Conservation (phyloP, 2,329 filamentous ascomycete genomes). For the Ceratocystis huliohia region DNA sequence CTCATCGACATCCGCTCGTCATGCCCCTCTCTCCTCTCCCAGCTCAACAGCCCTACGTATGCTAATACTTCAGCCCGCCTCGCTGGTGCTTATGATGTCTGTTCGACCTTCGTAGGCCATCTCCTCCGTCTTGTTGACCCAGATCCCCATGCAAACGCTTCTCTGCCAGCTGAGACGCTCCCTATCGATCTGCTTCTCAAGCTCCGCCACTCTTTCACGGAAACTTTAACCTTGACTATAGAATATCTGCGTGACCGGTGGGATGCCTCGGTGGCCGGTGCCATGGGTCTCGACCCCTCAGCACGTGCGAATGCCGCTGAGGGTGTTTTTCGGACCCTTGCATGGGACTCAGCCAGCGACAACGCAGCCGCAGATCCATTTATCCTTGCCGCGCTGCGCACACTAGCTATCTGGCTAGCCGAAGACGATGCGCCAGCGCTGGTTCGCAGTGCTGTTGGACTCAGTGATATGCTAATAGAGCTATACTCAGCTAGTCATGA, state of each 20-base stretch:
- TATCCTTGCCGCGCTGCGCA: slow-evolving; percentile 44
- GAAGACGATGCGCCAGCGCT: slow-evolving; percentile 53
- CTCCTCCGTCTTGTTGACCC: slow-evolving; percentile 43
- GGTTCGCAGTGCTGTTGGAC: slow-evolving; percentile 42
- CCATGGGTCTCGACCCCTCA: slow-evolving; percentile 47
- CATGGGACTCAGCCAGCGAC: slow-evolving; percentile 45
- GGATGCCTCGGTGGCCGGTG: slow-evolving; percentile 52
- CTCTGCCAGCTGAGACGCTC: neutral
- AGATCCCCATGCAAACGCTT: slow-evolving; percentile 21
- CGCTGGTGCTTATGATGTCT: slow-evolving; percentile 48
- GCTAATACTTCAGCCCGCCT: slow-evolving; percentile 39
- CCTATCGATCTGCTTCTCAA: slow-evolving; percentile 41
- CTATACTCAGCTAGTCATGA: slow-evolving; percentile 36
- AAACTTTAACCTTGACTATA: slow-evolving; percentile 49
- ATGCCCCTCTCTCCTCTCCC: slow-evolving; percentile 45
- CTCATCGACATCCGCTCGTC: slow-evolving; percentile 54
- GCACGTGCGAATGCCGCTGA: slow-evolving; percentile 36
- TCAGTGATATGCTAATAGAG: slow-evolving; percentile 52
- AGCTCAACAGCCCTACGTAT: slow-evolving; percentile 45
- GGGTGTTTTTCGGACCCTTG: slow-evolving; percentile 37
- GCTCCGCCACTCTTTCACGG: slow-evolving; percentile 46
- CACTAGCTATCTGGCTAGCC: slow-evolving; percentile 52
- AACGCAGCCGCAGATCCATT: slow-evolving; percentile 43
- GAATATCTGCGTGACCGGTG: slow-evolving; percentile 59
- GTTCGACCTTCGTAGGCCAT: slow-evolving; percentile 47